These are phyloP conservation scores for Basidiobolus heterosporus DNA, from an alignment of 371 early-diverging fungal species.

Conservation along the genomic window DNA sequence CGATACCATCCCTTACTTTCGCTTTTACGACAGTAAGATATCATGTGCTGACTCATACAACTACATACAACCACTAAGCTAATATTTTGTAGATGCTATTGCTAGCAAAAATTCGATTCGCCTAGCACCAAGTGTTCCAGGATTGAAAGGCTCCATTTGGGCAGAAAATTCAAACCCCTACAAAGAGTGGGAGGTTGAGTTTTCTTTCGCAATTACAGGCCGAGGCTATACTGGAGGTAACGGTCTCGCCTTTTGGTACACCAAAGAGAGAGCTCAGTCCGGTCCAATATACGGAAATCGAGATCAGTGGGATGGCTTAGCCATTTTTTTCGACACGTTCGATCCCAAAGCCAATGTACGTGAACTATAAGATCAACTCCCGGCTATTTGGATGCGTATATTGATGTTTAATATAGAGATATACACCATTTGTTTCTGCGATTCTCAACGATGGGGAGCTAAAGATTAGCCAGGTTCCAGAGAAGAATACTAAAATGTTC, in stretches of 20 bases:
- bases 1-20: conserved; percentile 34
- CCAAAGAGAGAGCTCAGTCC: conserved; percentile 29
- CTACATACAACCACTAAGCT: background rate
- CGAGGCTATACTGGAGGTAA: conserved; percentile 48
- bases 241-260: conserved; percentile 81
- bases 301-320: conserved; percentile 55
- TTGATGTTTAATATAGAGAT: conserved; percentile 1
- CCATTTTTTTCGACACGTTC: conserved; percentile 48
- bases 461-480: conserved; percentile 16
- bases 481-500: conserved; percentile 8
- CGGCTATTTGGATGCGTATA: background rate
- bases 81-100: background rate
- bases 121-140: conserved; percentile 46
- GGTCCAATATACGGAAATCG: conserved; percentile 56
- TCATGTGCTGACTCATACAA: background rate
- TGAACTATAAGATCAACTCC: conserved; percentile 6
- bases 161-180: conserved; percentile 38
- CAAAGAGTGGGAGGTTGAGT: conserved; percentile 57
- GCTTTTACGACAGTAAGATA: conserved; percentile 24
- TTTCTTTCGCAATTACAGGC: conserved; percentile 46
- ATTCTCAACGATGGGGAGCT: conserved; percentile 50
- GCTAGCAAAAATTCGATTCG: conserved; percentile 31
- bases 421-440: conserved; percentile 44
- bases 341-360: conserved; percentile 9
- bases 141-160: conserved; percentile 52